Evolutionary conservation across 257 asterid species (phyloP), one percentile per base, ranked within the genome.

Genomic region (Fraxinus pennsylvanica): DNA sequence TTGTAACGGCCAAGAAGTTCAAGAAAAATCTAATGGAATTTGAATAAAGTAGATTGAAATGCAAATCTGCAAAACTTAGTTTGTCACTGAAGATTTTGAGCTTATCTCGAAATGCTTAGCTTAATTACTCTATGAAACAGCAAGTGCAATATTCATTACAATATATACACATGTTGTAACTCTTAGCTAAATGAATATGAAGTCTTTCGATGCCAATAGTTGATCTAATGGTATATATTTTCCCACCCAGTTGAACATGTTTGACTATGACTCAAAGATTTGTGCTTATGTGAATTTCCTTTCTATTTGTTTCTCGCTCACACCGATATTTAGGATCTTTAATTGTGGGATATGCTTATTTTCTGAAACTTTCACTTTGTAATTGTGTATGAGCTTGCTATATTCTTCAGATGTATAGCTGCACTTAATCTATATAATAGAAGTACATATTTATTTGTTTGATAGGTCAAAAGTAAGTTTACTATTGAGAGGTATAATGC

Each of bases 401-500:
- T 33, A 54, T 80, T 70, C 67, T 78, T 78, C 43, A 50, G 45
- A n/a, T 76, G 66, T 30, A 38, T 72, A 9, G 45, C 29, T 52
- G 27, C 14, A 13, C 19, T 7, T 47, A 3, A 3, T 73, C 30
- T 2, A 29, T 59, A 22, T 45, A 63, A 38, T 32, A 4, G 15
- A n/a, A 45, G 76, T 32, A 67, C 45, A 52, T 12, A 45, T 59
- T 75, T 57, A 74, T 39, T 57, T 14, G 9, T 61, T 68, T 3
- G 47, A 2, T 50, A 17, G 75, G 22, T 21, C 30, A 69, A 66
- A 63, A 41, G 54, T 66, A n/a, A 36, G 32, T 50, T 81, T 78
- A 77, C 74, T 73, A 63, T 71, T 22, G 41, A 67, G 39, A 81
- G 76, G 70, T 72, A 52, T 87, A 41, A 52, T 89, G 89, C 93